Percentiles rank a stretch among this genome's conserved stretches.
phyloP scores from a whole-genome alignment of 2,329 filamentous ascomycete genomes.

The Clonostachys byssicola region DNA sequence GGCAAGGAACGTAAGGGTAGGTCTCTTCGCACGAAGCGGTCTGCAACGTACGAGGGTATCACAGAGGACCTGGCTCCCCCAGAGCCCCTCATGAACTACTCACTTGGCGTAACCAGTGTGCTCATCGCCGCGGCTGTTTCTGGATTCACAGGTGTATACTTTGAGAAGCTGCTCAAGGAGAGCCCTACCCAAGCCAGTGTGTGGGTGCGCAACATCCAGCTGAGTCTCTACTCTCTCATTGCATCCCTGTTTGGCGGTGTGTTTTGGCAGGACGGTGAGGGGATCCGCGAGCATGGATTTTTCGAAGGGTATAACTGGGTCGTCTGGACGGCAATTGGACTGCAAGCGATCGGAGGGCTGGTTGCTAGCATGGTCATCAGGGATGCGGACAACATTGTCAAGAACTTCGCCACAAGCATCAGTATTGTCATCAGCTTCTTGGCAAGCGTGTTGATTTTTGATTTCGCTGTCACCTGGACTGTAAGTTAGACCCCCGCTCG shows the following conservation, averaged over 20 bases:
- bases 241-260: constrained; percentile 85
- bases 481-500: constrained; percentile 46
- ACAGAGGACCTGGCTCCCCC: constrained; percentile 49
- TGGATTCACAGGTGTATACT: constrained; percentile 80
- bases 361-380: constrained; percentile 48
- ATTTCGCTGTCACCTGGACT: constrained; percentile 67
- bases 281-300: constrained; percentile 80
- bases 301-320: constrained; percentile 93
- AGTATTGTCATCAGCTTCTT: constrained; percentile 86
- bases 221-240: constrained; percentile 91
- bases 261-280: constrained; percentile 78
- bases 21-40: constrained; percentile 37
- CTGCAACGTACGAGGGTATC: constrained; percentile 89
- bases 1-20: background rate
- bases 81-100: constrained; percentile 64
- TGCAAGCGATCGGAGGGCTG: constrained; percentile 82
- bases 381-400: constrained; percentile 68
- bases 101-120: constrained; percentile 74
- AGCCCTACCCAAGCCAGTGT: constrained; percentile 71
- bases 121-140: constrained; percentile 75
- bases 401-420: constrained; percentile 90
- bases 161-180: constrained; percentile 89
- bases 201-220: constrained; percentile 92
- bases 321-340: constrained; percentile 79
- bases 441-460: constrained; percentile 81